phyloP scores from a whole-genome alignment of 345 rosid species.

The Diplotaxis tenuifolia region DNA sequence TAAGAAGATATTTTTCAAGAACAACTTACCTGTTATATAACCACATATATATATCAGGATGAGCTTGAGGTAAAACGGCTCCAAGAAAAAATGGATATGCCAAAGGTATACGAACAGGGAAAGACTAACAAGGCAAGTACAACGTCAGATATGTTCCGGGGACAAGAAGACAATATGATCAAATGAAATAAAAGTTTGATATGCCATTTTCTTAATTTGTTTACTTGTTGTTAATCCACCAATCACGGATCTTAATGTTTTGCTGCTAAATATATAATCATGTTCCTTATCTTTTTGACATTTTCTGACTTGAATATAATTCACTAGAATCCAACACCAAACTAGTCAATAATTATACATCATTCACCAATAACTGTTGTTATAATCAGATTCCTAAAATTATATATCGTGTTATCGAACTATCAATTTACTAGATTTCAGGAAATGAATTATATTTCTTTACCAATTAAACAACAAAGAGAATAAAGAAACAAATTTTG shows the following conservation, averaged over 20 bases:
- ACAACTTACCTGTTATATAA: neutral
- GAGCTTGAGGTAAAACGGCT: neutral
- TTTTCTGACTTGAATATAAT: slow-evolving; percentile 7
- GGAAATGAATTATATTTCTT: neutral
- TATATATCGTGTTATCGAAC: neutral
- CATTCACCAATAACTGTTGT: neutral
- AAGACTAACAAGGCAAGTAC: slow-evolving; percentile 3
- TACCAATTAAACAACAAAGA: neutral
- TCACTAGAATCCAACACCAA: slow-evolving; percentile 26
- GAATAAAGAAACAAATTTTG: neutral
- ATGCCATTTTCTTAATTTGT: neutral
- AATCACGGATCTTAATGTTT: slow-evolving; percentile 37
- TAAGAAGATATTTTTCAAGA: neutral
- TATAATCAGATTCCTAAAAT: neutral
- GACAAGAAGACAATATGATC: slow-evolving; percentile 32
- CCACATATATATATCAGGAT: neutral
- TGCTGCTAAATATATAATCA: slow-evolving; percentile 22
- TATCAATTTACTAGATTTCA: slow-evolving; percentile 5
- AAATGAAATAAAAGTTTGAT: neutral
- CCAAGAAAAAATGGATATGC: neutral
- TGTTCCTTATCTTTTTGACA: slow-evolving; percentile 31
- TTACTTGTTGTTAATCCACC: slow-evolving; percentile 23
- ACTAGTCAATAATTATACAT: neutral
- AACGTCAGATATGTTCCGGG: slow-evolving; percentile 27
- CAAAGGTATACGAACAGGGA: slow-evolving; percentile 12